These are phyloP conservation scores for Penicillium arizonense DNA, from an alignment of 495 filamentous ascomycete species.

Conservation along the genomic window DNA sequence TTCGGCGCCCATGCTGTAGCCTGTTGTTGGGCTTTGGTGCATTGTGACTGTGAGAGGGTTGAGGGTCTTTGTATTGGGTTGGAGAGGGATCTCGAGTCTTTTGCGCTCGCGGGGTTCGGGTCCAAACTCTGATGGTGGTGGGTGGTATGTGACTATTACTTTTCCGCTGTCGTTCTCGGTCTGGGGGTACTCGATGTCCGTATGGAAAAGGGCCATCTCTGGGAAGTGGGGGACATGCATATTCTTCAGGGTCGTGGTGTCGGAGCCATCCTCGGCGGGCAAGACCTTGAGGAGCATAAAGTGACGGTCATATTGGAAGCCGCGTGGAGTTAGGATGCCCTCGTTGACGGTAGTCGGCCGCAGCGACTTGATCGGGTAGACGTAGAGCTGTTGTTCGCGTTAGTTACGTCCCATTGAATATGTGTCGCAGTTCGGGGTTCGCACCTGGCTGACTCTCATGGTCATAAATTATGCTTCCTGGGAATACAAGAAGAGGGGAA, in stretches of 20 bases:
- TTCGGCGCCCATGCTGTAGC: conserved; percentile 62
- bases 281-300: conserved; percentile 72
- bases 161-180: conserved; percentile 26
- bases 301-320: conserved; percentile 71
- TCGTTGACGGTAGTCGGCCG: conserved; percentile 57
- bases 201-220: conserved; percentile 66
- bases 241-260: conserved; percentile 46
- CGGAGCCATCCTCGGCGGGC: conserved; percentile 24
- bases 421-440: not conserved
- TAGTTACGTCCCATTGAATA: not conserved
- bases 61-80: conserved; percentile 51
- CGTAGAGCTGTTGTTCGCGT: conserved; percentile 65
- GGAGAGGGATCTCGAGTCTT: conserved; percentile 57
- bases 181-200: conserved; percentile 46
- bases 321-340: conserved; percentile 60
- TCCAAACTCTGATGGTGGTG: conserved; percentile 23
- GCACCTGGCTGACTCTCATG: conserved; percentile 46
- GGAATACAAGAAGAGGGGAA: not conserved
- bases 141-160: conserved; percentile 57
- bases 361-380: conserved; percentile 88
- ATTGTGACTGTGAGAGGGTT: conserved; percentile 56
- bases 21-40: conserved; percentile 60
- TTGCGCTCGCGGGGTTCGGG: conserved; percentile 13
- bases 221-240: conserved; percentile 67
- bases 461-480: not conserved